These are phyloP conservation scores for Heterobasidion annosum DNA, from an alignment of 1,284 basidiomycete genomes.

Conservation along the genomic window DNA sequence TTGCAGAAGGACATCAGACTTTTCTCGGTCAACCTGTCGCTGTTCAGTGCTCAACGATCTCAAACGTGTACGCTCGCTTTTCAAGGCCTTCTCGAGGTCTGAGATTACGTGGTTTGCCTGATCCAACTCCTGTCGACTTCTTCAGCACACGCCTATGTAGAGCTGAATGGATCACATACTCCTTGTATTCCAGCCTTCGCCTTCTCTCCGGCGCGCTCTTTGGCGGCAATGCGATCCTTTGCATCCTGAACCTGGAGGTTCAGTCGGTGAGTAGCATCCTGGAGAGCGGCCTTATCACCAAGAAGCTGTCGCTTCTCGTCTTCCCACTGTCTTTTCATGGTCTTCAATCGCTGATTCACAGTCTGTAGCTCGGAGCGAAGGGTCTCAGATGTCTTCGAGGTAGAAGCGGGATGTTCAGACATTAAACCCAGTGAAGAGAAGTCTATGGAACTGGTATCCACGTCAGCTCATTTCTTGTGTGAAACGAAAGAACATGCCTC, in stretches of 20 bases:
- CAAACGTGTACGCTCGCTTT: slow-evolving; percentile 56
- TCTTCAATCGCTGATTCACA: slow-evolving; percentile 52
- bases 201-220: slow-evolving; percentile 36
- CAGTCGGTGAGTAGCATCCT: slow-evolving; percentile 57
- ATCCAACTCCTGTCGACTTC: slow-evolving; percentile 49
- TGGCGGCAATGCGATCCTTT: slow-evolving; percentile 44
- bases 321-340: slow-evolving; percentile 60
- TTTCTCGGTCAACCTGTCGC: slow-evolving; percentile 48
- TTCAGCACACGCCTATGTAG: not conserved
- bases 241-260: slow-evolving; percentile 48
- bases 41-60: slow-evolving; percentile 56
- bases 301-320: slow-evolving; percentile 50
- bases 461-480: not conserved
- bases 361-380: slow-evolving; percentile 45
- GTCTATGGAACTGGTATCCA: slow-evolving; percentile 38
- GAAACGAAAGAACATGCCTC: slow-evolving; percentile 34
- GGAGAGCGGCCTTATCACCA: slow-evolving; percentile 62
- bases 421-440: slow-evolving; percentile 36
- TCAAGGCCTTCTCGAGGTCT: slow-evolving; percentile 61
- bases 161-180: slow-evolving; percentile 26
- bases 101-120: slow-evolving; percentile 53
- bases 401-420: slow-evolving; percentile 52
- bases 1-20: slow-evolving; percentile 49
- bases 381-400: slow-evolving; percentile 53
- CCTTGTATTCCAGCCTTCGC: slow-evolving; percentile 41